Base-by-base conservation (phyloP, 257 asterid species). In the Rhazya stricta region DNA sequence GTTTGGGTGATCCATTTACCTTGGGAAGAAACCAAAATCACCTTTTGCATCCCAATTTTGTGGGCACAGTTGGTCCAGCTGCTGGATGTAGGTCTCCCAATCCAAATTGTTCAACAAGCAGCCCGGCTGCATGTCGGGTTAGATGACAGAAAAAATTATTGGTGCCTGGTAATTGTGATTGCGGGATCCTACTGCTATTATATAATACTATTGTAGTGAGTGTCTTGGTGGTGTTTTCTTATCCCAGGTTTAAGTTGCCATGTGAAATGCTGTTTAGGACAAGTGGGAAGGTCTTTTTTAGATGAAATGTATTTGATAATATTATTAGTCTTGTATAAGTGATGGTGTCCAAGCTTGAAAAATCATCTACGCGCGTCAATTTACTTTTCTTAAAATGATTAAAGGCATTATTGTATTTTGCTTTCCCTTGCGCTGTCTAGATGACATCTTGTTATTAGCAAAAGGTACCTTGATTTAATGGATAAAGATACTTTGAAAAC, bases 61-160 rank as follows among this genome's bases (percentile, higher is more conserved):
- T 74, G 69, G 87, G 91, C 69, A 50, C 86, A 10, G 89, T 85
- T 25, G 88, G 89, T 75, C 79, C 82, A 50, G 82, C 87, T 76
- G 90, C 86, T 72, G 91, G 86, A 79, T 92, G 98, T 76, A 86
- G 94, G 67, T 84, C 94, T 65, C 77, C 95, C 53, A 88, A 88
- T 84, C 90, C 90, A 7, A 88, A 75, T 74, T 85, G 94, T 84
- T 90, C 97, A 73, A 89, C 96, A 4, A 89, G 90, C 75, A 94
- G 91, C 69, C 86, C 96, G 11, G 83, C 92, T 37, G 82, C 91
- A 29, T 94, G 96, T 82, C 90, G 90, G 74, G 97, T 90, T 77
- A 87, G 98, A 86, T 92, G 90, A 89, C 69, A 19, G 25, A 4
- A 36, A 65, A 36, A 21, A 29, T 54, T 23, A 57, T 25, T 71